Evolutionary conservation across 1,284 basidiomycete species (phyloP).

Genomic region (Boletellus sp.): DNA sequence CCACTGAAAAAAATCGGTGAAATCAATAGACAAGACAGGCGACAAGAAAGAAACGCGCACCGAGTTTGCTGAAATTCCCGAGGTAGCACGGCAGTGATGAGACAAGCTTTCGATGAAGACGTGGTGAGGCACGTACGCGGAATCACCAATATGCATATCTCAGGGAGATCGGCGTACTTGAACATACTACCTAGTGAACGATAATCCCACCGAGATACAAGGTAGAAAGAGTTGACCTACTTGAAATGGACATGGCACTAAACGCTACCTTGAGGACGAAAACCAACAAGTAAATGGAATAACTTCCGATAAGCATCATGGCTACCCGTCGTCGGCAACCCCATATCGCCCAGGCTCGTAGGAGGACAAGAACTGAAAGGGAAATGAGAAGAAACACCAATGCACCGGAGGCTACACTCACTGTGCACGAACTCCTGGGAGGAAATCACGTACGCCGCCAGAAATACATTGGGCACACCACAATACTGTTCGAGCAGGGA

Average conservation of each 20-base stretch:
- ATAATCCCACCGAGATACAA: background rate
- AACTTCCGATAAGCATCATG: background rate
- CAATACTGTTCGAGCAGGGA: background rate
- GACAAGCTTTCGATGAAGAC: slow-evolving; percentile 60
- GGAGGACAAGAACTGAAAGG: background rate
- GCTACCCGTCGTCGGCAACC: background rate
- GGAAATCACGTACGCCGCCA: background rate
- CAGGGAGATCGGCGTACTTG: background rate
- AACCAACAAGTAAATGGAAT: background rate
- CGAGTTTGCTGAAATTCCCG: no score
- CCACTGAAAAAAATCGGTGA: no score
- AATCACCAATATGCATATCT: background rate
- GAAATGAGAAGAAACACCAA: background rate
- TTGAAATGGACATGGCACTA: background rate
- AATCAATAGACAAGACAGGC: no score
- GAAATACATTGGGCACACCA: background rate
- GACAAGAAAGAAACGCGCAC: no score
- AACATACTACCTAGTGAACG: background rate
- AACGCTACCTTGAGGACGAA: background rate
- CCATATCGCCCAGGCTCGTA: background rate
- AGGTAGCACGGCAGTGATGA: no score
- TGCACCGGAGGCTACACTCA: background rate
- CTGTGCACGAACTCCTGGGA: background rate
- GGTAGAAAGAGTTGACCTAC: background rate
- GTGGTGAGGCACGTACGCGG: background rate